Evolutionary conservation across 495 filamentous ascomycete genomes (phyloP), one percentile per base, ranked within the genome.

Genomic region (Penicillium diatomitis): DNA sequence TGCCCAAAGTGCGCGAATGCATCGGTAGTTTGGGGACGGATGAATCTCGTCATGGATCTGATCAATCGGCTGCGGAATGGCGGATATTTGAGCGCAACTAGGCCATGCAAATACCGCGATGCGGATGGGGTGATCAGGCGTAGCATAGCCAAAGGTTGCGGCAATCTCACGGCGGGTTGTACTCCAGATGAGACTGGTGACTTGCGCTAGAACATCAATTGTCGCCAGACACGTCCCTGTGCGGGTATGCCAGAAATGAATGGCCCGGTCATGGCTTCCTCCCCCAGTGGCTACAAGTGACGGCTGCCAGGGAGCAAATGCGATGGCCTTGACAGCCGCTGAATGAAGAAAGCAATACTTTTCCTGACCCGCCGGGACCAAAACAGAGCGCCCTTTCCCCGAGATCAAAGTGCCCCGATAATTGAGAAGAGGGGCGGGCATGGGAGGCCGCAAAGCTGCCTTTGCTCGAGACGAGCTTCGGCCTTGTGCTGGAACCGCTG

Each of bases 51-150:
- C 86, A 89, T 34, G 85, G 77, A 58, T 88, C 85, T 20, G 20
- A 50, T 91, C 84, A 40, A 84, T 83, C 30, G 77, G 79, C 92
- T 87, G 97, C 3, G 94, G 90, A 27, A 98, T 87, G 27, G 83
- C 83, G 8, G 90, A 87, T 4, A 96, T 80, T 54, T 95, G 88
- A 48, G 80, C 80, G 67, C 92, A 97, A 44, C 87, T 85, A 2
- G 92, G 92, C 94, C 94, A 97, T 35, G 85, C 84, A 68, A 96
- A 98, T 12, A 98, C 87, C 12, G 89, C 94, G 53, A 98, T 88
- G 29, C 92, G 85, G 54, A 84, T 85, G 0, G 87, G 81, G 54
- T 98, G 92, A 35, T 97, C 89, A 4, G 91, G 91, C 56, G 91
- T 85, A n/a, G 91, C 83, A 62, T 91, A 97, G 7, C 92, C 94